These are phyloP conservation scores for Skeletonema grethae DNA, from an alignment of 108 stramenopile species.

Conservation along the genomic window DNA sequence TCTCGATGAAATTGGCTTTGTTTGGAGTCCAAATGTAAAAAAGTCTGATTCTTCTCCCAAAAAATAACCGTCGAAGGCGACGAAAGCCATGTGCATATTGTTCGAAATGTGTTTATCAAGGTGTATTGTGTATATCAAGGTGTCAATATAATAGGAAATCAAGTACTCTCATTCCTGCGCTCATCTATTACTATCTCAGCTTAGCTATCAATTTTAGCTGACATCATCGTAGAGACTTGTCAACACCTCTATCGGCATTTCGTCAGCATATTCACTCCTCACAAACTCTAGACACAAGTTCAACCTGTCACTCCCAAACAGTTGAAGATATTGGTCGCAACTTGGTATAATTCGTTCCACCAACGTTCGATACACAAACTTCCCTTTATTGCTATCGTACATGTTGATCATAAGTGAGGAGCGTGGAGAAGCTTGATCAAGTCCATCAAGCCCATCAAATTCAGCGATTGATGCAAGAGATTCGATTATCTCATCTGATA, in stretches of 20 bases:
- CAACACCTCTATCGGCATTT: conserved; percentile 37
- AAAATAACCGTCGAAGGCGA: not conserved
- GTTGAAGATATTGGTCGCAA: conserved; percentile 34
- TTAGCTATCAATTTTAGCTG: too few species aligned
- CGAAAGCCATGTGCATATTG: not conserved
- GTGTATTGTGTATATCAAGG: too few species aligned
- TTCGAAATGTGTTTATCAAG: too few species aligned
- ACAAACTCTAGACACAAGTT: conserved; percentile 27
- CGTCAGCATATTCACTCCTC: conserved; percentile 43
- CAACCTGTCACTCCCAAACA: conserved; percentile 37
- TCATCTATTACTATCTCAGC: too few species aligned
- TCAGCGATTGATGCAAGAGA: conserved; percentile 72
- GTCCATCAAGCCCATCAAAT: conserved; percentile 82
- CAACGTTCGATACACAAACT: conserved; percentile 70
- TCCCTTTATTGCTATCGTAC: conserved; percentile 61
- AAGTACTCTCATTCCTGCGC: too few species aligned
- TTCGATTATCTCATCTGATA: conserved; percentile 55
- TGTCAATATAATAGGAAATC: not conserved
- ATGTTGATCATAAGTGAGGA: conserved; percentile 67
- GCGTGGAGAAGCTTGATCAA: conserved; percentile 59
- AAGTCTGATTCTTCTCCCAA: not conserved
- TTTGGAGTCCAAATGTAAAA: conserved; percentile 43
- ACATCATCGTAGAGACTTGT: conserved; percentile 13
- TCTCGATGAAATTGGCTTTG: conserved; percentile 65
- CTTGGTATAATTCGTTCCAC: conserved; percentile 63